Percentiles rank a stretch among this genome's conserved stretches.
These are phyloP conservation scores for Salvia sclarea DNA, from an alignment of 305 asterid species.

Conservation along the genomic window DNA sequence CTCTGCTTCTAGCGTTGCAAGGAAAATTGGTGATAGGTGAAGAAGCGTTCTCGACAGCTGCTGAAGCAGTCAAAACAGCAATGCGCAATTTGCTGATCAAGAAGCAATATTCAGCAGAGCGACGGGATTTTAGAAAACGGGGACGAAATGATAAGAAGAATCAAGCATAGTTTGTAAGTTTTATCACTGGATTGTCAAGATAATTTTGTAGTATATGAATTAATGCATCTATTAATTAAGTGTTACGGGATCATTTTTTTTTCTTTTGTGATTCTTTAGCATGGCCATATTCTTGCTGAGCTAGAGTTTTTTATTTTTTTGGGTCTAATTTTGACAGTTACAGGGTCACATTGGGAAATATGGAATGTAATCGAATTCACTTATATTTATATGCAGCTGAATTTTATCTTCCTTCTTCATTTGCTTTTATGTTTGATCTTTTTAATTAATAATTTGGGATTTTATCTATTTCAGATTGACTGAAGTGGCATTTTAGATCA, in stretches of 20 bases:
- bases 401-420: neutral
- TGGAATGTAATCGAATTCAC: neutral
- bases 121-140: slow-evolving; percentile 68
- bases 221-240: neutral
- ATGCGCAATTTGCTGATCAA: slow-evolving; percentile 83
- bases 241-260: slow-evolving; percentile 3
- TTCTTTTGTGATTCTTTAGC: neutral
- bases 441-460: neutral
- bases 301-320: neutral
- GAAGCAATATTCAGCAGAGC: slow-evolving; percentile 78
- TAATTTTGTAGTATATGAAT: neutral
- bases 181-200: neutral
- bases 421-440: neutral
- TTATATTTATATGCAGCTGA: neutral
- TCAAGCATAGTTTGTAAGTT: slow-evolving; percentile 4
- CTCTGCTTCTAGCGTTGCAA: slow-evolving; percentile 59
- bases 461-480: neutral
- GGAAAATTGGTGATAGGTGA: slow-evolving; percentile 59
- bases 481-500: neutral
- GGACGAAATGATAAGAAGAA: slow-evolving; percentile 75
- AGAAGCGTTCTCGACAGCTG: slow-evolving; percentile 62
- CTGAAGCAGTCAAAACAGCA: slow-evolving; percentile 78
- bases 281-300: neutral
- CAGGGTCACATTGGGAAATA: neutral
- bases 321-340: neutral